Percentiles rank a stretch among this genome's conserved stretches.
Evolutionary conservation across 768 basidiomycete genomes (phyloP).

Genomic region (Pholiota conissans): DNA sequence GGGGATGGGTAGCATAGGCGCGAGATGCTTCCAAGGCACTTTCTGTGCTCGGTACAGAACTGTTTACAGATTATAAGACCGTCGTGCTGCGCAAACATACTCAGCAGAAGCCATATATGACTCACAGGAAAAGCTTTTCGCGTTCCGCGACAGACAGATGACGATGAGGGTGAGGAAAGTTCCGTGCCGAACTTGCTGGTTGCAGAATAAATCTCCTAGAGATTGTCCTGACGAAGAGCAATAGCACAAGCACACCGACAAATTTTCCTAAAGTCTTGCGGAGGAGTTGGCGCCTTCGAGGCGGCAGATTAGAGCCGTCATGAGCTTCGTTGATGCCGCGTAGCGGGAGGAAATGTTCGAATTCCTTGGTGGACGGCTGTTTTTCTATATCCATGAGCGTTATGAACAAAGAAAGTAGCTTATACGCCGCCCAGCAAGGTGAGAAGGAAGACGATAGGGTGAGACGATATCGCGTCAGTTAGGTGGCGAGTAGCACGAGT

Average conservation of each 20-base stretch:
- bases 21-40: slow-evolving; percentile 61
- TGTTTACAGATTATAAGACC: neutral
- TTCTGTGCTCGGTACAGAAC: slow-evolving; percentile 49
- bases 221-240: slow-evolving; percentile 4
- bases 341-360: neutral
- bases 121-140: slow-evolving; percentile 34
- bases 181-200: neutral
- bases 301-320: neutral
- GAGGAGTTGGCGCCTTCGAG: slow-evolving; percentile 1
- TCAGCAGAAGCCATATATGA: neutral
- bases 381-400: slow-evolving; percentile 28
- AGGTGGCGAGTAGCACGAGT: neutral
- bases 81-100: no score
- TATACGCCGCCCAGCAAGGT: neutral
- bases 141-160: slow-evolving; percentile 24
- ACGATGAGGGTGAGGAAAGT: slow-evolving; percentile 16
- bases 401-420: slow-evolving; percentile 7
- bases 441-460: slow-evolving; percentile 4
- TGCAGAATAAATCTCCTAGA: neutral
- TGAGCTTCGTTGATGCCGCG: neutral
- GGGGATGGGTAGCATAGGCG: slow-evolving; percentile 65
- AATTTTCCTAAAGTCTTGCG: slow-evolving; percentile 1
- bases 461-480: slow-evolving; percentile 5
- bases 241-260: slow-evolving; percentile 5
- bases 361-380: slow-evolving; percentile 10